Percentiles rank a stretch among this genome's conserved stretches.
Conservation (phyloP, 2,329 filamentous ascomycete species). For the Cercospora sp. region DNA sequence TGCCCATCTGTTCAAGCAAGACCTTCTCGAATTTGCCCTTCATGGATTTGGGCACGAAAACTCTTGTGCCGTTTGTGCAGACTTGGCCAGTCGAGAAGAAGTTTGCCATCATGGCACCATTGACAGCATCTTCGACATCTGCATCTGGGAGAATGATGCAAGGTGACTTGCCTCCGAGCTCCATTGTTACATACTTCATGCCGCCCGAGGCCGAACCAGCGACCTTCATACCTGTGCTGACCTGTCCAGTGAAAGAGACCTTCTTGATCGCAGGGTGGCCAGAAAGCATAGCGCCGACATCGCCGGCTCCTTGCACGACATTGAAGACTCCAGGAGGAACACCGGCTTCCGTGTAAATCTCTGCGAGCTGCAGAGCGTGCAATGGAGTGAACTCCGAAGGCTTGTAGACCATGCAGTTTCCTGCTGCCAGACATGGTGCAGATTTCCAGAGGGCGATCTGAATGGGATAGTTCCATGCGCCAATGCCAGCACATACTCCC, state of each 20-base stretch:
- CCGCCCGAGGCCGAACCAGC: slow-evolving; percentile 70
- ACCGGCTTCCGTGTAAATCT: slow-evolving; percentile 76
- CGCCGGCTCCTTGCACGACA: slow-evolving; percentile 76
- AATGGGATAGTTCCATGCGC: slow-evolving; percentile 90
- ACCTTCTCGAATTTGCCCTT: slow-evolving; percentile 67
- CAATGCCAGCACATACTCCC: slow-evolving; percentile 82
- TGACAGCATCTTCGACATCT: slow-evolving; percentile 74
- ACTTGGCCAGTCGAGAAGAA: slow-evolving; percentile 91
- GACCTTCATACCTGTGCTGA: slow-evolving; percentile 79
- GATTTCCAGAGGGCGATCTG: slow-evolving; percentile 92
- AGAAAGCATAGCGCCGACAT: slow-evolving; percentile 74
- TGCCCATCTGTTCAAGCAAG: slow-evolving; percentile 68
- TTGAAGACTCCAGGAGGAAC: slow-evolving; percentile 83
- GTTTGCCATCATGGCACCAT: slow-evolving; percentile 90
- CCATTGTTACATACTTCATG: slow-evolving; percentile 93
- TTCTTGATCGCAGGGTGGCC: slow-evolving; percentile 73
- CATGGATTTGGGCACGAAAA: slow-evolving; percentile 71
- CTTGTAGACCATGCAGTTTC: slow-evolving; percentile 90
- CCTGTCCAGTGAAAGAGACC: slow-evolving; percentile 87
- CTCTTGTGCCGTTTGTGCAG: slow-evolving; percentile 87
- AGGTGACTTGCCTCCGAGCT: slow-evolving; percentile 84
- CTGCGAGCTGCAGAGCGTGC: slow-evolving; percentile 73
- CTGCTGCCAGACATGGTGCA: slow-evolving; percentile 78
- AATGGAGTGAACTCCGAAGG: slow-evolving; percentile 83
- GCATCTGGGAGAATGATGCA: slow-evolving; percentile 78